These are phyloP conservation scores for Fomitopsis schrenkii DNA, from an alignment of 1,284 basidiomycete species.

Conservation along the genomic window DNA sequence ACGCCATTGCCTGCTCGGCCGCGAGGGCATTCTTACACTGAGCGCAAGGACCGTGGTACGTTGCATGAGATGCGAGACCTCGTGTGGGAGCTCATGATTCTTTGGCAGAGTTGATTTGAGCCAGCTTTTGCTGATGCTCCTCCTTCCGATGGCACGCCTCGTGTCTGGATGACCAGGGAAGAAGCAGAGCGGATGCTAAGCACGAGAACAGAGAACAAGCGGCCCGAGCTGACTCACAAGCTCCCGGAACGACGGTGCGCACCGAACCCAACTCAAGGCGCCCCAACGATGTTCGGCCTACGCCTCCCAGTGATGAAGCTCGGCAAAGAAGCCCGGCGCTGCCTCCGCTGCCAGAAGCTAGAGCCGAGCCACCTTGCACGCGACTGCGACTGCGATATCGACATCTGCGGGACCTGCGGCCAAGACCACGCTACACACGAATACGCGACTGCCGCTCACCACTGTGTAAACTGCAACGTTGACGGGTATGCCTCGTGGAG, in stretches of 20 bases:
- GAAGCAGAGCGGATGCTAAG: neutral
- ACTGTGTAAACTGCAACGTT: neutral
- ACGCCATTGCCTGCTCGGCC: neutral
- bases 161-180: constrained; percentile 2
- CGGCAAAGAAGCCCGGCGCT: constrained; percentile 6
- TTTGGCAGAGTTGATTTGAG: constrained; percentile 1
- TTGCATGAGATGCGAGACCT: neutral
- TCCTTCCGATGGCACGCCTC: neutral
- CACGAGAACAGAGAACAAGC: neutral
- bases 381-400: neutral
- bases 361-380: constrained; percentile 4
- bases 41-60: neutral
- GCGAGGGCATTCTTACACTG: neutral
- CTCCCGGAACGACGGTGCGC: neutral
- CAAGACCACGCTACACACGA: neutral
- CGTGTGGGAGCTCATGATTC: neutral
- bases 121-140: neutral
- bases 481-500: neutral
- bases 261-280: neutral
- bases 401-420: constrained; percentile 7
- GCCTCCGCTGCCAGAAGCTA: constrained; percentile 8
- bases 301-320: neutral
- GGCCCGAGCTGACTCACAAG: too few relatives aligned
- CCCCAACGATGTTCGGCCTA: neutral
- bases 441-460: neutral